These are phyloP conservation scores for Tetracladium setigerum DNA, from an alignment of 495 filamentous ascomycete species.

Conservation along the genomic window DNA sequence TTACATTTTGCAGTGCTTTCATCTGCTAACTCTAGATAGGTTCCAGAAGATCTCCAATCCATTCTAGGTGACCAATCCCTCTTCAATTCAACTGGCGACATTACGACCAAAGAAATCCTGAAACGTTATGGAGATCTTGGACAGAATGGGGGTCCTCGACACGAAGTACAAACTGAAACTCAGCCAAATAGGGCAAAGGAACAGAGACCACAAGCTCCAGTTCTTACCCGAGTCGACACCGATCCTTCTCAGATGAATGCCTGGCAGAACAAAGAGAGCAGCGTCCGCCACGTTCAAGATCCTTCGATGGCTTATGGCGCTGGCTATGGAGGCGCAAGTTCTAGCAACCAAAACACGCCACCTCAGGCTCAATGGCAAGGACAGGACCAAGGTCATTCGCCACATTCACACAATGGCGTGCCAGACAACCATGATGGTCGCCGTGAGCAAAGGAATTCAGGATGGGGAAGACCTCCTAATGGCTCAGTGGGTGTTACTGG, in stretches of 20 bases:
- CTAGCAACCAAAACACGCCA: slow-evolving; percentile 31
- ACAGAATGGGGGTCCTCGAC: slow-evolving; percentile 46
- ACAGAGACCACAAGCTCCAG: slow-evolving; percentile 29
- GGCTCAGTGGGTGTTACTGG: slow-evolving; percentile 22
- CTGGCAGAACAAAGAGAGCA: slow-evolving; percentile 77
- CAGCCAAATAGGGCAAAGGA: slow-evolving; percentile 42
- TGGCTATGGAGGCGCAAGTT: slow-evolving; percentile 19
- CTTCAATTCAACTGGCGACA: slow-evolving; percentile 71
- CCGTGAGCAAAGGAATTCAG: slow-evolving; percentile 46
- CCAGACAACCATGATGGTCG: slow-evolving; percentile 26
- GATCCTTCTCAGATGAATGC: slow-evolving; percentile 63
- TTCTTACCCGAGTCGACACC: slow-evolving; percentile 63
- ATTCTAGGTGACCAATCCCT: slow-evolving; percentile 77
- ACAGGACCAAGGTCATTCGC: slow-evolving; percentile 27
- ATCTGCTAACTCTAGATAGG: slow-evolving; percentile 43
- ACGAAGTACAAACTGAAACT: slow-evolving; percentile 45
- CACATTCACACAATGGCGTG: slow-evolving; percentile 25
- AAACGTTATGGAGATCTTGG: slow-evolving; percentile 77
- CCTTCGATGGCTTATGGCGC: slow-evolving; percentile 37
- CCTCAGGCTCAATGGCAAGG: slow-evolving; percentile 34
- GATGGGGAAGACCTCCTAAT: slow-evolving; percentile 30
- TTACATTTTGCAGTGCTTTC: slow-evolving; percentile 1
- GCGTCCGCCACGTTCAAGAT: slow-evolving; percentile 69
- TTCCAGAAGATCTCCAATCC: slow-evolving; percentile 83
- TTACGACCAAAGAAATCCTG: slow-evolving; percentile 95